Base-by-base conservation (phyloP, 768 basidiomycete species). In the Lepiota venenata region DNA sequence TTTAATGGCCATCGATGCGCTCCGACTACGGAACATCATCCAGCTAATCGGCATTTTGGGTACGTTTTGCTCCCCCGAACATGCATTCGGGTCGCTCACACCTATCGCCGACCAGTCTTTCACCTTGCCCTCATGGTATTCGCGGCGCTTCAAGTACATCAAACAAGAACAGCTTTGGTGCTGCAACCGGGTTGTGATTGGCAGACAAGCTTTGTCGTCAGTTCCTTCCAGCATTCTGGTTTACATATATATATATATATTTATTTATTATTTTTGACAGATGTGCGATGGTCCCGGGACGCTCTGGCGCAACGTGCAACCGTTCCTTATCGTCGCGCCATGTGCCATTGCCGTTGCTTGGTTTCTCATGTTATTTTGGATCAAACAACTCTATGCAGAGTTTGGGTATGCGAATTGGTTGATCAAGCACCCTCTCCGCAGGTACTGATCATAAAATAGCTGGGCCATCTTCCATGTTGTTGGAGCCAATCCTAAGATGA, bases 391-490 rank as follows among this genome's bases (percentile, higher is more conserved):
- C 4, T 93, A 85, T 60, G 77, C 72, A 42, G 91, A 93, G 69
- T 93, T 93, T 64, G 91, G 91, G 91, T 91, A 66, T 50, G 84
- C 62, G 16, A 11, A 43, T 15, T n/a, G 15, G 48, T 58, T 38
- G 60, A 55, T 46, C 42, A n/a, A 40, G 7, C 52, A 15, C 36
- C 16, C 20, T 37, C 21, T 5, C 54, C 16, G 12, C 11, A 3
- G 16, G 14, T 15, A 27, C 21, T 44, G n/a, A 56, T 64, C 16
- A 52, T 44, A 15, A 40, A 21, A 12, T 58, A 92, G 91, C 41
- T 93, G 91, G 92, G 90, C 88, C 38, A 88, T 93, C 63, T 93
- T 93, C 74, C 91, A 92, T 63, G 83, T 89, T 35, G 90, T 93
- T 18, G 91, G 90, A 29, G 91, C 91, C 35, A 89, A 91, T 61